A percentile compares a stretch with the other conserved stretches of the same genome.
Evolutionary conservation across 768 basidiomycete species (phyloP).

Genomic region (Naganishia randhawae): DNA sequence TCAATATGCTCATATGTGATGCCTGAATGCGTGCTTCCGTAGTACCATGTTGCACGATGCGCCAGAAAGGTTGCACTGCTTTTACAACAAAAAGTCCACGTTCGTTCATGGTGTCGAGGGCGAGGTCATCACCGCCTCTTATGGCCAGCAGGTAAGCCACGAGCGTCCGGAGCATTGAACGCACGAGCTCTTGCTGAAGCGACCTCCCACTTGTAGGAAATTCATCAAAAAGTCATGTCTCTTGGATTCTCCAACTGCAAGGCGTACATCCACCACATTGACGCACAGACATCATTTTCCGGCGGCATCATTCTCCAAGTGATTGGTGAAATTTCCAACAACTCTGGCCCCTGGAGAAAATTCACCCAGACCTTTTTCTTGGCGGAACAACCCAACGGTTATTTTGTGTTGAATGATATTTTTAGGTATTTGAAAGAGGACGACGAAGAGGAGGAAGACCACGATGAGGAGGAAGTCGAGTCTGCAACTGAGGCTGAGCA

Average conservation of each 20-base stretch:
- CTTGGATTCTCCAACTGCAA: conserved; percentile 95
- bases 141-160: conserved; percentile 77
- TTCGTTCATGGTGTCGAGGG: conserved; percentile 97
- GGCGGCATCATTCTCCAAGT: conserved; percentile 98
- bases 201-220: conserved; percentile 63
- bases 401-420: conserved; percentile 99
- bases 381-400: conserved; percentile 96
- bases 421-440: conserved; percentile 99
- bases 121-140: conserved; percentile 83
- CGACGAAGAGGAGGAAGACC: conserved; percentile 72
- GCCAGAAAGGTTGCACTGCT: conserved; percentile 92
- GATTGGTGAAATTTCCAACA: conserved; percentile 97
- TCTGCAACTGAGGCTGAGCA: conserved; percentile 24
- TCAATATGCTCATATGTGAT: neutral
- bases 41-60: conserved; percentile 94
- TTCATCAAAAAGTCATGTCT: conserved; percentile 89
- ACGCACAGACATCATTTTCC: conserved; percentile 89
- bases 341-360: conserved; percentile 84
- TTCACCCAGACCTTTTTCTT: conserved; percentile 99
- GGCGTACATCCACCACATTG: conserved; percentile 97
- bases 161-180: neutral
- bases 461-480: conserved; percentile 48
- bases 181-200: neutral
- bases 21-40: neutral
- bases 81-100: conserved; percentile 96